Evolutionary conservation across 371 early-diverging fungal species (phyloP), one percentile per base, ranked within the genome.

Genomic region (Batkoa obscura): DNA sequence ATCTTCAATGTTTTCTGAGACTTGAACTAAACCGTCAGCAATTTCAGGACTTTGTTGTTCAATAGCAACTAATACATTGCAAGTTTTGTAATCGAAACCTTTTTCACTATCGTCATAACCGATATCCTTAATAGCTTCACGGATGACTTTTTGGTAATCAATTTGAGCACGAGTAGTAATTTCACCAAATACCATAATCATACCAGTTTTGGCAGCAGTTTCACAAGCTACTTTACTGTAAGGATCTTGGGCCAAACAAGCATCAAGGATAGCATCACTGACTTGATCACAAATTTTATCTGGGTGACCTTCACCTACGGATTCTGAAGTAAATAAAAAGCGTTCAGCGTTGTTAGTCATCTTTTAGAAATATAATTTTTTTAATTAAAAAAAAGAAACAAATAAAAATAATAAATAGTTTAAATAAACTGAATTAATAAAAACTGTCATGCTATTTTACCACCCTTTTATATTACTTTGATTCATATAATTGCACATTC

Each of bases 261-360:
- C 96, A 74, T 99, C 99, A 65, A 99, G 79, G 65, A 99, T 96
- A 63, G 96, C 94, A 73, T 99, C 94, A 55, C 87, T 86, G 67
- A 94, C 81, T 78, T 98, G 98, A 73, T 99, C 99, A 79, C 97
- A 96, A 70, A 99, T 94, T 85, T 99, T 99, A 84, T 99, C 88
- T 62, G 98, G 96, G 74, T 98, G 98, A 61, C 98, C 98, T 78
- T 94, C 94, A 68, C 98, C 97, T 69, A 98, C 98, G 62, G 95
- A 95, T 74, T 98, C 98, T 62, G 95, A 95, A 62, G 98, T 98
- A 79, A 95, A 98, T 62, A 97, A 82, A 83, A 94, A 97, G 54
- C 86, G 86, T 55, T 58, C 56, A 15, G 37, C 50, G 50, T 36
- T 3, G 51, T 46, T 35, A 37, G 57, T 58, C 50, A 58, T 58